Evolutionary conservation across 2,329 filamentous ascomycete species (phyloP).

Genomic region (Xylaria sp.): DNA sequence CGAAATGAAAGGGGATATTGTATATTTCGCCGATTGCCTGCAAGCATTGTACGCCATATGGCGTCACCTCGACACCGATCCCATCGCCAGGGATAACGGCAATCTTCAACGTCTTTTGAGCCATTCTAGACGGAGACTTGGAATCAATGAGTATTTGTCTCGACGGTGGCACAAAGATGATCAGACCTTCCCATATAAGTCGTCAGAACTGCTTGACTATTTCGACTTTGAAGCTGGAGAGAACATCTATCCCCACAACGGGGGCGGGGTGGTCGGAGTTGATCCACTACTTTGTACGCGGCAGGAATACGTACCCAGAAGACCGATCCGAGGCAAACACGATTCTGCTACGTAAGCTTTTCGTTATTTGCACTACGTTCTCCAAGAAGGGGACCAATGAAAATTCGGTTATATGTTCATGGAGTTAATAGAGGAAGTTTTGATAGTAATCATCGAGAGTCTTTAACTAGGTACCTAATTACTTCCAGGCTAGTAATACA

Average conservation of each 20-base stretch:
- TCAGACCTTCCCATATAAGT: not conserved
- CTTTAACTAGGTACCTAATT: too few species aligned
- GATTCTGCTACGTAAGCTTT: too few species aligned
- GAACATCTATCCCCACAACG: not conserved
- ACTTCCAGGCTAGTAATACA: too few species aligned
- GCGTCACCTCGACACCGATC: slow-evolving; percentile 75
- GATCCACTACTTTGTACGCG: not conserved
- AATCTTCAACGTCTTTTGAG: slow-evolving; percentile 53
- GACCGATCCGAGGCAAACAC: not conserved
- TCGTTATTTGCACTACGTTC: too few species aligned
- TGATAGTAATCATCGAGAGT: too few species aligned
- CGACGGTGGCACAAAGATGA: not conserved
- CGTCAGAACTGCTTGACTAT: not conserved
- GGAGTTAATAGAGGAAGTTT: too few species aligned
- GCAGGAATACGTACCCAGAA: not conserved
- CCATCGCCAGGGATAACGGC: slow-evolving; percentile 77
- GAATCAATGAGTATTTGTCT: not conserved
- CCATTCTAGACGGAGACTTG: not conserved
- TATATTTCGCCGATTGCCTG: slow-evolving; percentile 61
- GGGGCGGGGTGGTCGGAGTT: not conserved
- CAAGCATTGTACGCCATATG: slow-evolving; percentile 70
- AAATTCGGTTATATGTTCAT: too few species aligned
- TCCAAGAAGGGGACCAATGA: too few species aligned
- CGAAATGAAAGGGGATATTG: slow-evolving; percentile 66
- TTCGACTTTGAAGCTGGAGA: not conserved